These are phyloP conservation scores for Tieghemostelium lacteum DNA, from an alignment of 78 protist species.

Conservation along the genomic window DNA sequence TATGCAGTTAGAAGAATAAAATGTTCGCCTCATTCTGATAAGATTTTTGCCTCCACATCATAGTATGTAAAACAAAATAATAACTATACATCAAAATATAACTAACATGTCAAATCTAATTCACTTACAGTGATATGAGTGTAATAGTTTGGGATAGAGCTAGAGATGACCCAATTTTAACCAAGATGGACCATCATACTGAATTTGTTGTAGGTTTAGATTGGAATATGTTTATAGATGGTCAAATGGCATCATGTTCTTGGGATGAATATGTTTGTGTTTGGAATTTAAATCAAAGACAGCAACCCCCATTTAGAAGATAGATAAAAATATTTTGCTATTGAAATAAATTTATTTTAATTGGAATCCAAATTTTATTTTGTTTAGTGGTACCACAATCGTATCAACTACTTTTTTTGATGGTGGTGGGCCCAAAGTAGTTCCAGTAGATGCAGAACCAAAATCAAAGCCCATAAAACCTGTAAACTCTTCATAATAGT, in stretches of 20 bases:
- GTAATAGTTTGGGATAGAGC: slow-evolving; percentile 86
- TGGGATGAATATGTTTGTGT: slow-evolving; percentile 76
- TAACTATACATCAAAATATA: background rate
- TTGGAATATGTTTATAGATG: slow-evolving; percentile 82
- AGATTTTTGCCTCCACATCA: slow-evolving; percentile 78
- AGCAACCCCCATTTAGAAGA: no score
- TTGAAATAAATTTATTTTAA: no score
- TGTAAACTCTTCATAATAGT: no score
- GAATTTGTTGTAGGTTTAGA: slow-evolving; percentile 90
- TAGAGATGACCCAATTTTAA: slow-evolving; percentile 69
- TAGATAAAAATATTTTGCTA: no score
- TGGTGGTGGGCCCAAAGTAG: no score
- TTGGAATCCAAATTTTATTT: no score
- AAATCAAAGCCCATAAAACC: no score
- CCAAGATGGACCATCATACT: slow-evolving; percentile 84
- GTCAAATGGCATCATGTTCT: slow-evolving; percentile 82
- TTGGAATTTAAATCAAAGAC: no score
- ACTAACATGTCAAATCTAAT: background rate
- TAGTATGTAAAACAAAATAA: slow-evolving; percentile 54
- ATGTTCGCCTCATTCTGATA: slow-evolving; percentile 87
- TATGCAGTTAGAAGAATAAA: slow-evolving; percentile 86
- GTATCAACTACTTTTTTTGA: no score
- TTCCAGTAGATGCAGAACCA: no score
- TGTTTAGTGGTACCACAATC: no score
- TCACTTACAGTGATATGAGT: slow-evolving; percentile 68